Percentiles rank a stretch among this genome's conserved stretches.
phyloP scores from a whole-genome alignment of 352 stramenopile genomes.

The Pythium grandisporangium region DNA sequence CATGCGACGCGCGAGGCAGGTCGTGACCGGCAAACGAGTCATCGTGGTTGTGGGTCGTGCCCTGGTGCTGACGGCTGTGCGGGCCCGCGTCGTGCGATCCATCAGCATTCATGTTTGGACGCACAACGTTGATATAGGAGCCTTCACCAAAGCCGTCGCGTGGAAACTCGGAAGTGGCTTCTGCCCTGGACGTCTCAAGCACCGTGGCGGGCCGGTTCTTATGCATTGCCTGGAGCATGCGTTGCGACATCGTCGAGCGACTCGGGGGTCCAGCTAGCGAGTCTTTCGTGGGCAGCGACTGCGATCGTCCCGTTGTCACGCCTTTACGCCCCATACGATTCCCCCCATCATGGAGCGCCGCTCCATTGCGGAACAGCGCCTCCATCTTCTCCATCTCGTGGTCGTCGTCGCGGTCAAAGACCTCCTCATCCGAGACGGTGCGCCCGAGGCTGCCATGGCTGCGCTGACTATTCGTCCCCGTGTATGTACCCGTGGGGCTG shows the following conservation, averaged over 20 bases:
- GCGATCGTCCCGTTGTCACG: background rate
- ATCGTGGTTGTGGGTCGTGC: constrained; percentile 10
- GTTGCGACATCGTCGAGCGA: constrained; percentile 39
- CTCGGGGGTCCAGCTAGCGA: constrained; percentile 5
- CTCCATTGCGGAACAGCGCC: constrained; percentile 27
- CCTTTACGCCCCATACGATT: background rate
- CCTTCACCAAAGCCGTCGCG: background rate
- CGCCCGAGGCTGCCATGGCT: constrained; percentile 26
- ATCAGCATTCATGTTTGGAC: constrained; percentile 9
- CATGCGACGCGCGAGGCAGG: background rate
- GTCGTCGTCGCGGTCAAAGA: constrained; percentile 62
- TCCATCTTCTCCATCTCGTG: constrained; percentile 67
- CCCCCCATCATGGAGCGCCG: too few species aligned
- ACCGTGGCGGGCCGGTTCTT: constrained; percentile 12
- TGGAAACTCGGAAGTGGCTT: background rate
- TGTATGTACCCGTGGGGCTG: too few species aligned
- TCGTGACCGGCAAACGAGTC: constrained; percentile 1
- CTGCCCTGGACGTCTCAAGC: background rate
- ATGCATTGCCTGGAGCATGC: constrained; percentile 50
- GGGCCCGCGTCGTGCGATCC: constrained; percentile 9
- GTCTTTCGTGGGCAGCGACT: background rate
- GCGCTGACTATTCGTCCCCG: background rate
- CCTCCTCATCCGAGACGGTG: constrained; percentile 55
- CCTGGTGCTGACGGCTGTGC: constrained; percentile 10
- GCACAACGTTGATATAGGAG: constrained; percentile 1